Base-by-base conservation (phyloP, 2,329 filamentous ascomycete species). In the Pseudogymnoascus verrucosus region DNA sequence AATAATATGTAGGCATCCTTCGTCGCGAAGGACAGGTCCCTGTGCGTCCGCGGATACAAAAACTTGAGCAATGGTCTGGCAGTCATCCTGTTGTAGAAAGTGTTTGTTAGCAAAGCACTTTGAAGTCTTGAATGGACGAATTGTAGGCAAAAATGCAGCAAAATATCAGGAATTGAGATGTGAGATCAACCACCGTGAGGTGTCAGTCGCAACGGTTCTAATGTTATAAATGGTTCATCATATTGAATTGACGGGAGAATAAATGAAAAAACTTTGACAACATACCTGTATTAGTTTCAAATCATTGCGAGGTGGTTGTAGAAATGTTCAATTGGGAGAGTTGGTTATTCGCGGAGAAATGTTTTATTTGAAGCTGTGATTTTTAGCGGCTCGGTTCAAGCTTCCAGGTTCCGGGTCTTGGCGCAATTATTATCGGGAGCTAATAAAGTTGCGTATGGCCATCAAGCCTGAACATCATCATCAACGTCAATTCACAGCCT, bases 171-270 rank as follows among this genome's bases (percentile, higher is more conserved):
- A 77, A 72, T 77, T 77, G 79, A 78, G 78, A 75, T 76, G 74
- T 76, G 81, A 74, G 78, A 82, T 83, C 80, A 83, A 75, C 73
- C 79, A 79, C 75, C 77, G 68, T 68, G 69, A 75, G 76, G 75
- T 78, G 78, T 83, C 80, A 83, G 78, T 82, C 79, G 81, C 80
- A 83, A 82, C 80, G 80, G 80, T 83, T 83, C 80, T 82, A 78
- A 77, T 71, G 73, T 78, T 76, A 77, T 74, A 77, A 75, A 72
- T 73, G 72, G 76, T 75, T 82, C 80, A 83, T 83, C 80, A 82
- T 77, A 65, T 64, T 21, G 28, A n/a, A 47, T 54, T 16, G 8
- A 21, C 21, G 11, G 14, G 14, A 51, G 3, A 34, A 37, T 37
- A 28, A 19, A 39, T 47, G 19, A 19, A 2, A 21, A 34, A 1